Evolutionary conservation across 805 yeast species (phyloP), one percentile per base, ranked within the genome.

Genomic region (Spathaspora gorwiae): DNA sequence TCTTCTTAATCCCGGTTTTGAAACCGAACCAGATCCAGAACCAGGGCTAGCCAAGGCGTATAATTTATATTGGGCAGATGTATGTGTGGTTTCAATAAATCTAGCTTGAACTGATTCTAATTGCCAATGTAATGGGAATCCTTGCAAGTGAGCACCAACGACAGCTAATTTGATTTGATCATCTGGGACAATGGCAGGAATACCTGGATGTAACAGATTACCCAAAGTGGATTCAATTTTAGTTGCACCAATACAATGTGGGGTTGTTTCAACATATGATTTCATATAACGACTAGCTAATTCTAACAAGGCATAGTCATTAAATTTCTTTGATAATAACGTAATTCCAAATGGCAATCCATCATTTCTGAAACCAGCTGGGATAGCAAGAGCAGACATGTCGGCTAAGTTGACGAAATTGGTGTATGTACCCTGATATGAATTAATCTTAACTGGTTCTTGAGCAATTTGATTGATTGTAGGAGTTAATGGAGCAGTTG

Each of bases 381-480:
- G 98, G 45, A 92, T 75, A 0, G 98, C 89, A 55, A 92, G 72
- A 1, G 96, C 98, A 33, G 95, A 84, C 72, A 90, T 66, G 60
- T 92, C 98, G 3, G 97, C 96, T 61, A 92, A 76, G 64, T 94
- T 92, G 56, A 88, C 97, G 63, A 94, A 94, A 68, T 92, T 92
- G 29, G 98, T 92, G 84, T 96, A 92, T n/a, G 97, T 90, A 30
- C 99, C 99, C 70, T 94, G 99, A 59, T 75, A 75, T 6, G 97
- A 87, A 72, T 92, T 92, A 56, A 90, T 80, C 39, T 72, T 64
- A 29, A 94, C 73, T 4, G 98, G 98, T 61, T 90, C 96, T 7
- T 73, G 67, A 48, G 72, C 79, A 26, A 92, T 80, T 47, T 85
- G 81, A 39, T 73, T 81, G 42, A 90, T 79, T 6, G 90, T 80